Evolutionary conservation across 306 rosid genomes (phyloP), one percentile per base, ranked within the genome.

Genomic region (Castanea sativa): DNA sequence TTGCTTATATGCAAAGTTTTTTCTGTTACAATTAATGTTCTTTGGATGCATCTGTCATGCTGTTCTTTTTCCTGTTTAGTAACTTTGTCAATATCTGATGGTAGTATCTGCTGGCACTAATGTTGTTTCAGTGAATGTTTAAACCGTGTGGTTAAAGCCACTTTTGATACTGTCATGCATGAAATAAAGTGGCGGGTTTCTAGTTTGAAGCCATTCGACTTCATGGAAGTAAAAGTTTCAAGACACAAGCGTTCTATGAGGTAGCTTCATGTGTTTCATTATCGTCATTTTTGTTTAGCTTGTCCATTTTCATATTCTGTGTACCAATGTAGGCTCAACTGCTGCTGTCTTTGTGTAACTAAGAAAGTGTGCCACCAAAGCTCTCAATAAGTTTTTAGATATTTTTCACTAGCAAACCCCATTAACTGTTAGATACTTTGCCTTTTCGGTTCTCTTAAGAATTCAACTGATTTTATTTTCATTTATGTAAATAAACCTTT

Each of bases 191-290:
- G 86, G 90, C 84, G 78, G 77, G 71, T 67, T 80, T 84, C 78
- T 86, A 79, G 82, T 82, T 84, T 79, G 86, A 83, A 83, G 82
- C 84, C 78, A 77, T 89, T 77, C 93, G 77, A 82, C 81, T 53
- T 88, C 90, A 85, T 92, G 91, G 91, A 87, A 80, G 74, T 81
- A 41, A 76, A 82, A 43, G 73, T 78, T 71, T 83, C 91, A 57
- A 86, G 74, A 75, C 97, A 92, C 89, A 84, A 85, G 86, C 91
- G 88, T 60, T 81, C 89, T 72, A 76, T 58, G 80, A 89, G 86
- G 90, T 78, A 30, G 13, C 69, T 60, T 45, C 61, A 33, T 29
- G 4, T 55, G 21, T 23, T 11, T 4, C 63, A 30, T 10, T 65
- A 27, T 1, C 14, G 21, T 18, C 0, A 53, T 55, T 19, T 23